A percentile compares a stretch with the other conserved stretches of the same genome.
Evolutionary conservation across 2,329 filamentous ascomycete genomes (phyloP).

Genomic region (Albophoma yamanashiensis): DNA sequence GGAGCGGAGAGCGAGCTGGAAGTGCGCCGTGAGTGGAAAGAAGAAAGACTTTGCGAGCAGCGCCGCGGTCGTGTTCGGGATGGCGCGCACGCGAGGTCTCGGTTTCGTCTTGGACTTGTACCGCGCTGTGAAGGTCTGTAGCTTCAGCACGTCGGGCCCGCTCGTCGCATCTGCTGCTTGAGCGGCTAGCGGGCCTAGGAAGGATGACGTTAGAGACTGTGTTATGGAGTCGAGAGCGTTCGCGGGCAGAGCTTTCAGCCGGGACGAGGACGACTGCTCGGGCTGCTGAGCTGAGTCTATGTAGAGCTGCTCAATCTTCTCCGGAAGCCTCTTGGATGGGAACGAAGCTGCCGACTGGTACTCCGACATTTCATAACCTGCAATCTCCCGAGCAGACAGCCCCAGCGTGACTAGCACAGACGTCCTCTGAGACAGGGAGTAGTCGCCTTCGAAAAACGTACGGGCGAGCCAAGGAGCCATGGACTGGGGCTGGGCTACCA

Average conservation of each 20-base stretch:
- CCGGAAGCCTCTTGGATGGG: slow-evolving; percentile 70
- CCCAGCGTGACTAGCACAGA: slow-evolving; percentile 75
- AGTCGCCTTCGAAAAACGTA: slow-evolving; percentile 85
- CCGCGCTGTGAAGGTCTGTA: slow-evolving; percentile 72
- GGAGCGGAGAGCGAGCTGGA: slow-evolving; percentile 51
- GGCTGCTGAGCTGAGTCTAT: slow-evolving; percentile 20
- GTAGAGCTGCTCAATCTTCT: slow-evolving; percentile 64
- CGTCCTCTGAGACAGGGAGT: slow-evolving; percentile 75
- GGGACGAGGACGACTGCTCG: slow-evolving; percentile 16
- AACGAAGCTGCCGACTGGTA: slow-evolving; percentile 47
- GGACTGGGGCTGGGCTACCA: slow-evolving; percentile 62
- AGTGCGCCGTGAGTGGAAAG: slow-evolving; percentile 73
- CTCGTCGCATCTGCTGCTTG: slow-evolving; percentile 68
- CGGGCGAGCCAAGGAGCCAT: slow-evolving; percentile 80
- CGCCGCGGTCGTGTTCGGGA: slow-evolving; percentile 68
- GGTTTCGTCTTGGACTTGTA: slow-evolving; percentile 22
- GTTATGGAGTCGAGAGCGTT: slow-evolving; percentile 60
- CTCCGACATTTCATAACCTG: slow-evolving; percentile 56
- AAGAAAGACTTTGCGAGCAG: slow-evolving; percentile 73
- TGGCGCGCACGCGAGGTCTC: slow-evolving; percentile 38
- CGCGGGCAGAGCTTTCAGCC: slow-evolving; percentile 39
- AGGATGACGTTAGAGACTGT: slow-evolving; percentile 53
- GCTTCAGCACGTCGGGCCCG: slow-evolving; percentile 76
- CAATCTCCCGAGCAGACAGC: slow-evolving; percentile 72
- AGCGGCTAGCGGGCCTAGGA: slow-evolving; percentile 74